Evolutionary conservation across 2,329 filamentous ascomycete genomes (phyloP).

Genomic region (Colletotrichum sp.): DNA sequence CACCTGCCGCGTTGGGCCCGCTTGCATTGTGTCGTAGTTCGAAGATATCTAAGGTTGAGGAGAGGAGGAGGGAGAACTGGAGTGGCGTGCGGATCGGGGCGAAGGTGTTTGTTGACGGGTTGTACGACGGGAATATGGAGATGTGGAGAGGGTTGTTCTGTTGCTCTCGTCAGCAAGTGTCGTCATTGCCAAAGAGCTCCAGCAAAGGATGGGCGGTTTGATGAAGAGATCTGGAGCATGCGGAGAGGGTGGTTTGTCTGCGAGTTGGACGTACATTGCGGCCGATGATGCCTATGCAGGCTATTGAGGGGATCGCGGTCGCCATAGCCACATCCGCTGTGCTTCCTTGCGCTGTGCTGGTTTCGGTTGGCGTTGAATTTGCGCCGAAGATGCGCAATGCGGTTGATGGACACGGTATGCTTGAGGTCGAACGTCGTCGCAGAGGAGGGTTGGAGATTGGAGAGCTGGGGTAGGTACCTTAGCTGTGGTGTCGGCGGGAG

Average conservation of each 20-base stretch:
- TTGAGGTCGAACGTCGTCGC: not conserved
- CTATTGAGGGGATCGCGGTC: slow-evolving; percentile 77
- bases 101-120: slow-evolving; percentile 56
- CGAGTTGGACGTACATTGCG: slow-evolving; percentile 71
- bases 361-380: not conserved
- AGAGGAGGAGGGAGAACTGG: slow-evolving; percentile 90
- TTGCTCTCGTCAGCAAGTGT: slow-evolving; percentile 7
- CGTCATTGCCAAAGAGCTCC: not conserved
- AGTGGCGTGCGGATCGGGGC: slow-evolving; percentile 72
- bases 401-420: not conserved
- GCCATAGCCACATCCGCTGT: slow-evolving; percentile 48
- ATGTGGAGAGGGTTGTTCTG: slow-evolving; percentile 98
- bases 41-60: slow-evolving; percentile 92
- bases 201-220: not conserved
- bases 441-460: not conserved
- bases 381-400: not conserved
- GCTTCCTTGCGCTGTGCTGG: not conserved
- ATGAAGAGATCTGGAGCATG: not conserved
- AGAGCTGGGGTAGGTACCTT: slow-evolving; percentile 5
- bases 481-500: slow-evolving; percentile 10
- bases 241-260: not conserved
- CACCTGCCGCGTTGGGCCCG: slow-evolving; percentile 37
- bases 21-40: slow-evolving; percentile 80
- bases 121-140: slow-evolving; percentile 82
- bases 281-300: slow-evolving; percentile 92